These are phyloP conservation scores for Huiozyma naganishii DNA, from an alignment of 805 yeast genomes.

Conservation along the genomic window DNA sequence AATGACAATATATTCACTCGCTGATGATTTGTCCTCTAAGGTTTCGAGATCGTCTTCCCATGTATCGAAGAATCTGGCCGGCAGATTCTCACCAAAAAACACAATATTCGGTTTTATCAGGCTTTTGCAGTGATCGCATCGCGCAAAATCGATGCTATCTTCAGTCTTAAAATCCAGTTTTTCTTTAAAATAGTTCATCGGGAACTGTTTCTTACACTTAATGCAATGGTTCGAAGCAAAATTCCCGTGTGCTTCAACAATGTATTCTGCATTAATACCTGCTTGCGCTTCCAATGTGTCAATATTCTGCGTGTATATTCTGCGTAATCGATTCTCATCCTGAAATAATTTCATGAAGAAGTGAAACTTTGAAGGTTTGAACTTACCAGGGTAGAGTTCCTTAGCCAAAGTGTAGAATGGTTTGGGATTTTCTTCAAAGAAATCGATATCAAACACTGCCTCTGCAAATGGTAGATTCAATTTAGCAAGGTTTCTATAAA, in stretches of 20 bases:
- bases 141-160: conserved; percentile 23
- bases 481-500: conserved; percentile 68
- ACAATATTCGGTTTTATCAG: conserved; percentile 88
- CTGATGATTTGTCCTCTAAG: conserved; percentile 10
- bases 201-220: conserved; percentile 51
- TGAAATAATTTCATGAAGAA: conserved; percentile 56
- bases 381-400: conserved; percentile 83
- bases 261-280: conserved; percentile 50
- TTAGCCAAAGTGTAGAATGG: conserved; percentile 79
- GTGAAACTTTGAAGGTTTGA: conserved; percentile 75
- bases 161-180: conserved; percentile 25
- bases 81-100: conserved; percentile 86
- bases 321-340: conserved; percentile 45
- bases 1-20: conserved; percentile 49
- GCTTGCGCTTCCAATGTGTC: conserved; percentile 86
- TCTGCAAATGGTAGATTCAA: conserved; percentile 83
- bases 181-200: conserved; percentile 34
- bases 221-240: conserved; percentile 81
- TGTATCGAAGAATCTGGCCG: conserved; percentile 50
- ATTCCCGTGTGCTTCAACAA: conserved; percentile 93
- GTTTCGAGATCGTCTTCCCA: conserved; percentile 46
- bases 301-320: conserved; percentile 87
- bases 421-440: conserved; percentile 60
- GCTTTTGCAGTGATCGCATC: conserved; percentile 58
- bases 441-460: conserved; percentile 88